Evolutionary conservation across 2,329 filamentous ascomycete genomes (phyloP).

Genomic region (Pseudogymnoascus destructans): DNA sequence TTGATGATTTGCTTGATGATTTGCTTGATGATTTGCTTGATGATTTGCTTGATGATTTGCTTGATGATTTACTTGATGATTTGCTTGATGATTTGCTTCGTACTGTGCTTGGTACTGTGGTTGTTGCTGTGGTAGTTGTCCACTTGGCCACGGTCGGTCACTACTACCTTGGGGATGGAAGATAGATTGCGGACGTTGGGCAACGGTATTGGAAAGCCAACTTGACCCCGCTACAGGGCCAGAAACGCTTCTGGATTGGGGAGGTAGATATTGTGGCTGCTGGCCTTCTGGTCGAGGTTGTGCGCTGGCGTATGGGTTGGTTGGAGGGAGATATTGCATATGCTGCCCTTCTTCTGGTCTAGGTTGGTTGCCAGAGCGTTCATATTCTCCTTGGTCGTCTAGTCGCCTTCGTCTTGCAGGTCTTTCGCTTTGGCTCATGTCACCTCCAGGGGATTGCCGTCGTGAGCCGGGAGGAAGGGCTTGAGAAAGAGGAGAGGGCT

Average conservation of each 20-base stretch:
- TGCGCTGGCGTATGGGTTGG: background rate
- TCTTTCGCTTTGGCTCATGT: background rate
- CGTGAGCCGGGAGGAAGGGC: background rate
- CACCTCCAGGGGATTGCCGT: background rate
- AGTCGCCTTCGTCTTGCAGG: background rate
- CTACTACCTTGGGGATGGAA: slow-evolving; percentile 19
- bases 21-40: background rate
- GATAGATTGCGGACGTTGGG: slow-evolving; percentile 18
- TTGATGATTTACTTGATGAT: background rate
- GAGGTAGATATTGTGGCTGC: background rate
- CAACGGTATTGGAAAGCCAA: slow-evolving; percentile 14
- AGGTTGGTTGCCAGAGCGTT: background rate
- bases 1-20: background rate
- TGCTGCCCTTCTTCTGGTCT: background rate
- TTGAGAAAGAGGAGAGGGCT: background rate
- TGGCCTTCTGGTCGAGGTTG: background rate
- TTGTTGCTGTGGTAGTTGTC: slow-evolving; percentile 12
- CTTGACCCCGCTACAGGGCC: background rate
- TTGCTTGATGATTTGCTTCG: background rate
- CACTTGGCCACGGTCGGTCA: slow-evolving; percentile 20
- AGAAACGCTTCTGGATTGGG: background rate
- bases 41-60: background rate
- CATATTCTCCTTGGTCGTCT: background rate
- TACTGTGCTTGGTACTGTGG: background rate
- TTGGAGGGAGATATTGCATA: background rate